Evolutionary conservation across 1,139 yeast species (phyloP), one percentile per base, ranked within the genome.

Genomic region (Yamadazyma siamensis): DNA sequence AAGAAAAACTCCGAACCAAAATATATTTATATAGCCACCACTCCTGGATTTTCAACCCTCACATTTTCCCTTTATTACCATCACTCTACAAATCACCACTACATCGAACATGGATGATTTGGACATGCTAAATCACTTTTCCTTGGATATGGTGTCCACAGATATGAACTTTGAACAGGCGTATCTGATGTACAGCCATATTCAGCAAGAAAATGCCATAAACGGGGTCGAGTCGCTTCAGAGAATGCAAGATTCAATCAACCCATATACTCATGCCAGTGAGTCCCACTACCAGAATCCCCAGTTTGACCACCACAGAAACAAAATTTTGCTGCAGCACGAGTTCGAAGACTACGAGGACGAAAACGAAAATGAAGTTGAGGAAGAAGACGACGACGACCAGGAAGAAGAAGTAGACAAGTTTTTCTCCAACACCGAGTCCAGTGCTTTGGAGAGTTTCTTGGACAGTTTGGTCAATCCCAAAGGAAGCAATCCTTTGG

Each of bases 121-220:
- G 23, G 44, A 40, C 16, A 25, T 29, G 19, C 35, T 41, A 25
- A 48, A 48, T 27, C 38, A 41, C 25, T 52, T 50, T 31, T 50
- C 56, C 5, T 44, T 56, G 29, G 62, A 57, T 29, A 50, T 57
- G 51, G 55, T 57, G 21, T 49, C 61, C n/a, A 46, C 56, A 10
- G 72, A 66, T 47, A 67, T 68, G 73, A 68, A 67, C 37, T 67
- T 68, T 34, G 74, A 68, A 50, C 71, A 65, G 47, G 73, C 73
- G 15, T 68, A 64, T 42, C 44, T 53, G 21, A 61, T 65, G 65
- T 68, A 65, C 45, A 51, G 58, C 26, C 54, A 52, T 26, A 47
- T 66, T 31, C 73, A 66, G 43, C 70, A 65, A 31, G 65, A 63
- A 33, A 53, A 58, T 28, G 70, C 69, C 14, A 30, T 54, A 21